These are phyloP conservation scores for Przewalskia tangutica DNA, from an alignment of 257 asterid species.

Conservation along the genomic window DNA sequence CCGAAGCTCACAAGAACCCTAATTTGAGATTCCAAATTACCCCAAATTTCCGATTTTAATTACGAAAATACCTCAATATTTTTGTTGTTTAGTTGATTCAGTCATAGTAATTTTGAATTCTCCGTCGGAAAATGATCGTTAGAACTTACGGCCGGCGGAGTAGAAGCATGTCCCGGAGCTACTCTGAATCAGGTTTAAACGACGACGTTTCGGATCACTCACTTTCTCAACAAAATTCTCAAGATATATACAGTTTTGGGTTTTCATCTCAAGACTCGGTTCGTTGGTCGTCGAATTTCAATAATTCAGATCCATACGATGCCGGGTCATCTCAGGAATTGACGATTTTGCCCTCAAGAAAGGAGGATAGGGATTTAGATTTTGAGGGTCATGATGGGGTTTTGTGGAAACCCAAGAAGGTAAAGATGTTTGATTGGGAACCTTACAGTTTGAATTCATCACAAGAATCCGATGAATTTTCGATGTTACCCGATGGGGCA, in stretches of 20 bases:
- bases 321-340: constrained; percentile 34
- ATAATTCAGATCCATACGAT: constrained; percentile 27
- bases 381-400: constrained; percentile 37
- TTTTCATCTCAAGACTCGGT: constrained; percentile 49
- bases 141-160: constrained; percentile 57
- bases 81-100: constrained; percentile 4
- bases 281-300: constrained; percentile 23
- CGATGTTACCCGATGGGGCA: constrained; percentile 10
- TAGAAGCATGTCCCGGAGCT: constrained; percentile 37
- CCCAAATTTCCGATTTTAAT: background rate
- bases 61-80: background rate
- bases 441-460: constrained; percentile 33
- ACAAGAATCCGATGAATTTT: constrained; percentile 40
- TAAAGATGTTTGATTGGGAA: constrained; percentile 34
- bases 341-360: constrained; percentile 23
- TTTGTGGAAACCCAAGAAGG: constrained; percentile 34
- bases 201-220: constrained; percentile 32
- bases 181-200: constrained; percentile 28
- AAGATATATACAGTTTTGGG: constrained; percentile 48
- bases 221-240: constrained; percentile 40
- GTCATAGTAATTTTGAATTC: background rate
- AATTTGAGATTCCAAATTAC: background rate
- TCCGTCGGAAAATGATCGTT: constrained; percentile 25
- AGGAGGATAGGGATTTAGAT: constrained; percentile 20
- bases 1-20: constrained; percentile 6